Evolutionary conservation across 257 asterid species (phyloP).

Genomic region (Thymus quinquecostatus): DNA sequence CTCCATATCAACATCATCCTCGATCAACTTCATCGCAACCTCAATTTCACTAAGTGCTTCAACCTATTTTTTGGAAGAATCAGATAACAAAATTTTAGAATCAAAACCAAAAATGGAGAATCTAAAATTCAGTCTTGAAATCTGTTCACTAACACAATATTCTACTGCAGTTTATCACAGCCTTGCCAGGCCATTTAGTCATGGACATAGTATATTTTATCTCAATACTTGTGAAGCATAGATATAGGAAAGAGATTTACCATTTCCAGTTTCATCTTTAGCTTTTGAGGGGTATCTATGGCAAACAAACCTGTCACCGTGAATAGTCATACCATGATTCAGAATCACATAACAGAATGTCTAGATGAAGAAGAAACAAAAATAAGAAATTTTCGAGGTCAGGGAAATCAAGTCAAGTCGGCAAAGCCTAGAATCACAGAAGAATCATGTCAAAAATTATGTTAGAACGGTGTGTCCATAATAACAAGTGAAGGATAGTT

Average conservation of each 20-base stretch:
- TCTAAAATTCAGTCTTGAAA: slow-evolving; percentile 9
- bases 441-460: slow-evolving; percentile 7
- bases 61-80: slow-evolving; percentile 56
- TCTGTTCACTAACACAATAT: background rate
- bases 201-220: slow-evolving; percentile 18
- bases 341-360: slow-evolving; percentile 27
- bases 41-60: slow-evolving; percentile 97
- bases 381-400: background rate
- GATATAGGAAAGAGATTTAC: slow-evolving; percentile 47
- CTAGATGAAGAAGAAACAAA: background rate
- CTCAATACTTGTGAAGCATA: slow-evolving; percentile 4
- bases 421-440: slow-evolving; percentile 10
- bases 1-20: slow-evolving; percentile 60
- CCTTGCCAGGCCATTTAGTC: slow-evolving; percentile 9
- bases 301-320: slow-evolving; percentile 74
- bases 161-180: background rate
- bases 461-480: too few species aligned
- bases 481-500: slow-evolving; percentile 38
- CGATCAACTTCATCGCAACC: slow-evolving; percentile 85
- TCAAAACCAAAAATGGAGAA: slow-evolving; percentile 10
- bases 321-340: slow-evolving; percentile 24
- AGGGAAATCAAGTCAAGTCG: background rate
- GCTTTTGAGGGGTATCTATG: slow-evolving; percentile 90
- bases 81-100: background rate
- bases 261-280: slow-evolving; percentile 86